phyloP scores from a whole-genome alignment of 192 early-diverging fungal species.

The Spizellomyces punctatus region DNA sequence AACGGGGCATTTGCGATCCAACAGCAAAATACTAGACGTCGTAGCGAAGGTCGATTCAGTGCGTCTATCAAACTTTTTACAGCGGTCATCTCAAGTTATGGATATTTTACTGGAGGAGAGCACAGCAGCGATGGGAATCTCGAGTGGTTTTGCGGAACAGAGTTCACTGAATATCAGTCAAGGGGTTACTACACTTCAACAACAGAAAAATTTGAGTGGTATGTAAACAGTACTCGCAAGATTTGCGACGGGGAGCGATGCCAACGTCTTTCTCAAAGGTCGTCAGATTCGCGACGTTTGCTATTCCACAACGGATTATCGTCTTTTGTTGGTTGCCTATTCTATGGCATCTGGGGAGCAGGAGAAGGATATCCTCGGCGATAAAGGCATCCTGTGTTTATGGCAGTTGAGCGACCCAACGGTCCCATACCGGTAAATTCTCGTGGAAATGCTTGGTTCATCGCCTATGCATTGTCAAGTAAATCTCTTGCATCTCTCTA shows the following conservation, averaged over 20 bases:
- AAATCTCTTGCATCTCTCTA: neutral
- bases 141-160: slow-evolving; percentile 15
- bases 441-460: too few species aligned
- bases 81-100: slow-evolving; percentile 43
- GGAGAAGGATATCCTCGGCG: neutral
- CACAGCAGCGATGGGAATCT: slow-evolving; percentile 11
- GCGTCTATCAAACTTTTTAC: slow-evolving; percentile 38
- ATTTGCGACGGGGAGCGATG: too few species aligned
- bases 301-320: slow-evolving; percentile 36
- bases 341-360: neutral
- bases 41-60: slow-evolving; percentile 39
- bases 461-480: too few species aligned
- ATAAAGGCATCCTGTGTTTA: slow-evolving; percentile 37
- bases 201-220: too few species aligned
- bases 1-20: slow-evolving; percentile 17
- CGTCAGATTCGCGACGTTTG: slow-evolving; percentile 12
- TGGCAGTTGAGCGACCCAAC: slow-evolving; percentile 43
- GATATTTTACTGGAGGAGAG: slow-evolving; percentile 50
- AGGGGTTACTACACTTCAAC: slow-evolving; percentile 28
- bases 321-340: slow-evolving; percentile 31
- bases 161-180: slow-evolving; percentile 37
- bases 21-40: neutral
- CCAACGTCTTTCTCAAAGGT: slow-evolving; percentile 4
- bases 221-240: too few species aligned
- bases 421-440: slow-evolving; percentile 35